Base-by-base conservation (phyloP, 148 eudicot genomes). In the Heliamphora exappendiculata region DNA sequence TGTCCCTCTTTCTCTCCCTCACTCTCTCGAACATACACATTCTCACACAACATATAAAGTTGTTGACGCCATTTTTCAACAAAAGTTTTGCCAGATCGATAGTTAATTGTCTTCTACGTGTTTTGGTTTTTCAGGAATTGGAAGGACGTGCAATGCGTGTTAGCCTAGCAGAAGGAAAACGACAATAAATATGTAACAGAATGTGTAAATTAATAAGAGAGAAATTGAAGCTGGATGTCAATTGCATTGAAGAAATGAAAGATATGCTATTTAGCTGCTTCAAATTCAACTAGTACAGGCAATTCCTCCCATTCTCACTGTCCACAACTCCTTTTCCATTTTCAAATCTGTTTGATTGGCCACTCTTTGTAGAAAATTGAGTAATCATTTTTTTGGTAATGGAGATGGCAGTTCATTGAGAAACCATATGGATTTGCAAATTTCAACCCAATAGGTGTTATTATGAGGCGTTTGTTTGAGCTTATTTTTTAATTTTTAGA, bases 121-220 rank as follows among this genome's bases (percentile, higher is more conserved):
- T 42, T 36, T 34, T 17, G 71, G 49, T 74, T 37, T 63, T 57
- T 36, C 92, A 93, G 98, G 98, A 91, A 71, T 29, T 93, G 78
- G 98, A 93, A 72, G 98, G 98, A 2, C 89, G 98, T 11, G 79
- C 86, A 1, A 80, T 93, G 73, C 93, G 98, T 10, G 86, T 93
- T 54, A 87, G 90, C 85, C 59, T 87, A 73, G 98, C 98, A 29
- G 81, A 90, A 83, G 98, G 98, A 34, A 93, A 87, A 82, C 84
- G 78, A 58, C 72, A 74, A 39, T 89, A n/a, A 77, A 74, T 66
- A 69, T 44, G 58, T 53, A 39, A 19, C 50, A 39, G 9, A 0
- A 50, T 53, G 39, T 66, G 67, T 79, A 73, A n/a, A 73, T 53
- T 79, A 26, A 49, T 36, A 64, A 67, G 45, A 55, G 55, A 50